Percentiles rank a stretch among this genome's conserved stretches.
phyloP scores from a whole-genome alignment of 2,329 filamentous ascomycete genomes.

The Epichloe sylvatica region DNA sequence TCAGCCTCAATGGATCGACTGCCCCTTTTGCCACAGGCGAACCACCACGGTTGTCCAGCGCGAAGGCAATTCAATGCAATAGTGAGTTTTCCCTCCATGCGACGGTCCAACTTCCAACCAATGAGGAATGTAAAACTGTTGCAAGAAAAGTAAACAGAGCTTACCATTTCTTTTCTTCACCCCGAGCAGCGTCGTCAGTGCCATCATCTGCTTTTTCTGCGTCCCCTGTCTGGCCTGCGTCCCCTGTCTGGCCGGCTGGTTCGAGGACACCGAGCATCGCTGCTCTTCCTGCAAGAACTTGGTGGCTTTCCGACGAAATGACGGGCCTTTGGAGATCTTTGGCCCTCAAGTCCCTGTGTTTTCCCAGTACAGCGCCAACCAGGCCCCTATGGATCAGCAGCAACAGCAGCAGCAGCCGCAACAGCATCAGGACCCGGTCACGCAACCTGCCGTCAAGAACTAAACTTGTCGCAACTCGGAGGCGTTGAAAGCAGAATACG shows the following conservation, averaged over 20 bases:
- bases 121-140: neutral
- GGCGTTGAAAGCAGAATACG: neutral
- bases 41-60: conserved; percentile 11
- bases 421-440: neutral
- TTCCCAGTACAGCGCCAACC: conserved; percentile 8
- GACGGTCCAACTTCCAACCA: too few species aligned
- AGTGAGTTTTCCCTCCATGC: conserved; percentile 7
- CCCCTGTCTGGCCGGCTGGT: conserved; percentile 20
- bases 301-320: conserved; percentile 13
- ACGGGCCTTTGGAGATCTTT: conserved; percentile 11
- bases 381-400: conserved; percentile 4
- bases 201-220: conserved; percentile 18
- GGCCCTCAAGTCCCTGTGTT: conserved; percentile 8
- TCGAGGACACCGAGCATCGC: conserved; percentile 17
- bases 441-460: neutral
- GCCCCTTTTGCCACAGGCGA: conserved; percentile 16
- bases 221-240: conserved; percentile 17
- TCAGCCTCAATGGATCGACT: conserved; percentile 16
- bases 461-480: neutral
- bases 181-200: conserved; percentile 13
- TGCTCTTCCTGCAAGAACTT: conserved; percentile 18
- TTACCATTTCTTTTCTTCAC: neutral
- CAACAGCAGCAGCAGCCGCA: conserved; percentile 1
- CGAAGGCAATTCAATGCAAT: conserved; percentile 15
- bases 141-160: neutral